phyloP scores from a whole-genome alignment of 768 basidiomycete genomes.

The Multifurca ochricompacta region DNA sequence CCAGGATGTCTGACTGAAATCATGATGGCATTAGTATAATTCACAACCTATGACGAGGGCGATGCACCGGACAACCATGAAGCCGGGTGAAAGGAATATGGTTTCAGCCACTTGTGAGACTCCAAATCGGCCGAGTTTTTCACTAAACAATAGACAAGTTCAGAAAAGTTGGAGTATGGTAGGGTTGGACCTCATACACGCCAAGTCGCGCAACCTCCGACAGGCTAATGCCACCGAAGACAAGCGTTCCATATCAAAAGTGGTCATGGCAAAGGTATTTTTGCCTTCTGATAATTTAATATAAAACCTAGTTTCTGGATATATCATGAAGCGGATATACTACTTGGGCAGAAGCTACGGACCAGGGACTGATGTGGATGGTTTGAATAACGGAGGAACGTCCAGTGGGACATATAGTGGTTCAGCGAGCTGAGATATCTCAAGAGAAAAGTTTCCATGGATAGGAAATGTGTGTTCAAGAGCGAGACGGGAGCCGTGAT shows the following conservation, averaged over 20 bases:
- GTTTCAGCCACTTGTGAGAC: constrained; percentile 13
- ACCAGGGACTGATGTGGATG: neutral
- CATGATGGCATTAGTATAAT: neutral
- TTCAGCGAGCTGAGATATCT: constrained; percentile 15
- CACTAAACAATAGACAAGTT: neutral
- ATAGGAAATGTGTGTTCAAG: constrained; percentile 17
- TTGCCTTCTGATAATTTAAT: constrained; percentile 6
- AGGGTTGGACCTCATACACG: constrained; percentile 5
- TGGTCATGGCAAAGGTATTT: neutral
- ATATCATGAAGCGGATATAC: neutral
- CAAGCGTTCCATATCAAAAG: constrained; percentile 12
- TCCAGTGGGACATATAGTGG: neutral
- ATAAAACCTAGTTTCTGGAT: constrained; percentile 7
- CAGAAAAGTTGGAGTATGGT: neutral
- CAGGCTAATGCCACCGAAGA: constrained; percentile 6
- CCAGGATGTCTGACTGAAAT: constrained; percentile 28
- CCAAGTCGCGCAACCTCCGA: constrained; percentile 11
- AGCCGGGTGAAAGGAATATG: constrained; percentile 9
- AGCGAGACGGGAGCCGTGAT: neutral
- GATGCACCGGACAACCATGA: constrained; percentile 19
- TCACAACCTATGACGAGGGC: neutral
- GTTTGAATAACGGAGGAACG: neutral
- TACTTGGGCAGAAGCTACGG: neutral
- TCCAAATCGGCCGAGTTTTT: neutral
- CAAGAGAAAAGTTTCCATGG: constrained; percentile 9